phyloP scores from a whole-genome alignment of 441 rosid species.

The Populus hybrid region DNA sequence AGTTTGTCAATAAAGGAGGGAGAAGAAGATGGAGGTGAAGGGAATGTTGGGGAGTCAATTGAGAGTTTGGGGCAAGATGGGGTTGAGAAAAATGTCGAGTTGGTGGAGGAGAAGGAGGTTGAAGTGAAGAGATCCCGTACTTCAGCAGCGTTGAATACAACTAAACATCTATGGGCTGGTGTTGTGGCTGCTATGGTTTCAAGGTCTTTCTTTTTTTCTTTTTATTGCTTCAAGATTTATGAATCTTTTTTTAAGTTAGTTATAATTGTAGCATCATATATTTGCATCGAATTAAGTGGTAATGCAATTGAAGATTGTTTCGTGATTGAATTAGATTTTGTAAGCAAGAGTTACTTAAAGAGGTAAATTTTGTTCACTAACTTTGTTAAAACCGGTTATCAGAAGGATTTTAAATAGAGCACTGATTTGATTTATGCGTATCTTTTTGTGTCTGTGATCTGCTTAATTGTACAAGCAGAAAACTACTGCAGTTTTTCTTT shows the following conservation, averaged over 20 bases:
- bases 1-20: slow-evolving; percentile 57
- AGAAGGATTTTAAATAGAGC: neutral
- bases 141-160: slow-evolving; percentile 67
- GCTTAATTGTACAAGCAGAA: neutral
- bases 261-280: neutral
- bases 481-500: neutral
- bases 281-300: neutral
- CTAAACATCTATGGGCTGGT: slow-evolving; percentile 89
- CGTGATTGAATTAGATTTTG: neutral
- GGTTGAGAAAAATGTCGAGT: slow-evolving; percentile 29
- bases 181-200: slow-evolving; percentile 94
- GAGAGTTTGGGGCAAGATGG: slow-evolving; percentile 39
- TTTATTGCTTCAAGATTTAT: neutral
- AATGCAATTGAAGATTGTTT: neutral
- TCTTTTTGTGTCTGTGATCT: neutral
- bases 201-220: slow-evolving; percentile 44
- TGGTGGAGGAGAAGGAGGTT: slow-evolving; percentile 22
- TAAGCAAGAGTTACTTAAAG: neutral
- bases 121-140: slow-evolving; percentile 30
- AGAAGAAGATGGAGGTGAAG: slow-evolving; percentile 31
- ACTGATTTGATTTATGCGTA: neutral
- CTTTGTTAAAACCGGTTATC: too few relatives aligned
- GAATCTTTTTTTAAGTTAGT: neutral
- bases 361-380: neutral
- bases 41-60: slow-evolving; percentile 32